Conservation (phyloP, 768 basidiomycete species). For the Auriscalpium orientale region DNA sequence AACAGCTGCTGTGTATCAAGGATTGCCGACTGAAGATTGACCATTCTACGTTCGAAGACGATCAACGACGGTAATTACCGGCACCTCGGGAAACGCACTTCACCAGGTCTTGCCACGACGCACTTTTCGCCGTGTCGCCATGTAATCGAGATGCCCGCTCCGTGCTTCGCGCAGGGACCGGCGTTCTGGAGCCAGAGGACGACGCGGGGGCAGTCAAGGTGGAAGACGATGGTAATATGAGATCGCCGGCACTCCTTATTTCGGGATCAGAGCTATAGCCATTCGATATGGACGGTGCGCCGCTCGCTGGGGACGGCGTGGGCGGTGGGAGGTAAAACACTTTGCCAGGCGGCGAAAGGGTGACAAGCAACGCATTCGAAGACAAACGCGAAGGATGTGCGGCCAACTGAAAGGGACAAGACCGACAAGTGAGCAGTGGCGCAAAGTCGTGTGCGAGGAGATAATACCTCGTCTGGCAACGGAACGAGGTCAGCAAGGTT, state of each 20-base stretch:
- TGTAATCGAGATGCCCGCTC: slow-evolving; percentile 6
- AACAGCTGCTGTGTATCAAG: slow-evolving; percentile 44
- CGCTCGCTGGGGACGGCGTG: slow-evolving; percentile 20
- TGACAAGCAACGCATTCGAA: slow-evolving; percentile 66
- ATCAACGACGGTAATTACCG: not conserved
- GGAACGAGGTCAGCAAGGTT: slow-evolving; percentile 49
- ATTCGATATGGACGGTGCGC: slow-evolving; percentile 46
- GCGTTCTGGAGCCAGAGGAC: not conserved
- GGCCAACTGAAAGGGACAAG: slow-evolving; percentile 25
- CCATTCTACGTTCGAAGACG: slow-evolving; percentile 32
- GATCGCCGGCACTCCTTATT: slow-evolving; percentile 27
- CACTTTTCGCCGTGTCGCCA: slow-evolving; percentile 34
- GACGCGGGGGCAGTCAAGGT: not conserved
- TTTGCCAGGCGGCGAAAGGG: slow-evolving; percentile 53
- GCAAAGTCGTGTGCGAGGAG: slow-evolving; percentile 4
- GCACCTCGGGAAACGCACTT: slow-evolving; percentile 39
- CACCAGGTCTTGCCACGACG: slow-evolving; percentile 61
- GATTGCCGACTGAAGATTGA: slow-evolving; percentile 45
- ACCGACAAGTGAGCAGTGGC: not conserved
- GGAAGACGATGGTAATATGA: slow-evolving; percentile 5
- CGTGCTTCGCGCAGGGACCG: not conserved
- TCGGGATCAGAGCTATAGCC: slow-evolving; percentile 75
- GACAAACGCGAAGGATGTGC: slow-evolving; percentile 43
- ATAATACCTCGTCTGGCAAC: slow-evolving; percentile 54
- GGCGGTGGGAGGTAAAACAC: slow-evolving; percentile 49